Conservation (phyloP, 352 stramenopile species). For the Phytophthora quininea region DNA sequence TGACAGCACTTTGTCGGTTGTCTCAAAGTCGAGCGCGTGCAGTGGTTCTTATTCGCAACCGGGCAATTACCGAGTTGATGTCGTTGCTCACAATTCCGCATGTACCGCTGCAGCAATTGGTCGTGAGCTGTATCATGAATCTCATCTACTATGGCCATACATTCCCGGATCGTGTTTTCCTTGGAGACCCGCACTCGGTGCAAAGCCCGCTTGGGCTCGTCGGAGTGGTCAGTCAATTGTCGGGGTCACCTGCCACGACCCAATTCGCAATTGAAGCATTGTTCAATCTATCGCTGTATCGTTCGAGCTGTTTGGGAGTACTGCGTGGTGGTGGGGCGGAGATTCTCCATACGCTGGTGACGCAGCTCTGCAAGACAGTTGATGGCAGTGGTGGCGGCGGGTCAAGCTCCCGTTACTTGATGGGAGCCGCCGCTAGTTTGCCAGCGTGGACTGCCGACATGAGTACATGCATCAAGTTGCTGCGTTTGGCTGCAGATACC, state of each 20-base stretch:
- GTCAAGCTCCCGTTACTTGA: constrained; percentile 26
- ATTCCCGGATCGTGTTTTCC: constrained; percentile 78
- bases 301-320: constrained; percentile 52
- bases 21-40: constrained; percentile 45
- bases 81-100: constrained; percentile 69
- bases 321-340: constrained; percentile 69
- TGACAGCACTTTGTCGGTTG: constrained; percentile 67
- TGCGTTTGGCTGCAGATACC: constrained; percentile 62
- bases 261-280: constrained; percentile 68
- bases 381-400: constrained; percentile 34
- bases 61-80: constrained; percentile 67
- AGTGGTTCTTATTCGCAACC: constrained; percentile 39
- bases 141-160: constrained; percentile 65
- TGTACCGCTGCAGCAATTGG: constrained; percentile 60
- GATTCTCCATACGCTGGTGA: constrained; percentile 53
- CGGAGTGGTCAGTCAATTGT: constrained; percentile 65
- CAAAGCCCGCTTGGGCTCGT: constrained; percentile 75
- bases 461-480: constrained; percentile 30
- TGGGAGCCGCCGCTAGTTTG: constrained; percentile 1
- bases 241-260: constrained; percentile 35
- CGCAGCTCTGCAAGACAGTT: constrained; percentile 48
- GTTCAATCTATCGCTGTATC: constrained; percentile 77
- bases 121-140: constrained; percentile 73
- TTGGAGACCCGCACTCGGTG: constrained; percentile 69
- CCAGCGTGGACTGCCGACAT: constrained; percentile 31